Evolutionary conservation across 371 early-diverging fungal species (phyloP), one percentile per base, ranked within the genome.

Genomic region (Mortierella sp.): DNA sequence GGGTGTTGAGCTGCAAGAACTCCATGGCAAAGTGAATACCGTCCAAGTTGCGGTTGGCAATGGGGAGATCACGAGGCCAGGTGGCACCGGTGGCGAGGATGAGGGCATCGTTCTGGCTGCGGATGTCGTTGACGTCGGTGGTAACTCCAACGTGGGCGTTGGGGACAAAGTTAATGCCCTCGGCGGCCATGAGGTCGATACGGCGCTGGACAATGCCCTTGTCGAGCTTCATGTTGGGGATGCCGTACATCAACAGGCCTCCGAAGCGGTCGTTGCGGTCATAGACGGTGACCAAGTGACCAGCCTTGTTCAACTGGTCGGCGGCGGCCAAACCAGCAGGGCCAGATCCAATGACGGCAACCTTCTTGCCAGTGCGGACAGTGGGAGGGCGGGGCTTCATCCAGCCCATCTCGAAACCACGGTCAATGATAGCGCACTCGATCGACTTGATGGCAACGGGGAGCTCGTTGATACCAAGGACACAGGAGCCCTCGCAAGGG

Each of bases 201-300:
- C 99, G 96, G 59, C 99, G 93, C 85, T 97, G 96, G 51, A 99
- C 98, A 75, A 97, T 85, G 73, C 91, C 91, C 93, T 98, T 98
- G 90, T 99, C 98, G 43, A 99, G 94, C 93, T 99, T 99, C 99
- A 99, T 99, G 92, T 99, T 98, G 75, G 99, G 99, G 77, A 99
- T 99, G 81, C 99, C 99, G 88, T 99, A 99, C 94, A 97, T 97
- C 82, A 99, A 91, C 72, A 99, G 89, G 72, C 99, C 99, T 87
- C 99, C 99, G 77, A 95, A 92, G 76, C 97, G 95, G 79, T 98
- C 98, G 74, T 98, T 97, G 75, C 98, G 95, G 86, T 99, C 99
- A 83, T 97, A 98, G 71, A 99, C 98, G 21, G 97, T 97, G 40
- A 98, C 98, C 16, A 73, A 69, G 89, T 99, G 98, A 26, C 99